These are phyloP conservation scores for Saturnispora besseyi DNA, from an alignment of 805 yeast genomes.

Conservation along the genomic window DNA sequence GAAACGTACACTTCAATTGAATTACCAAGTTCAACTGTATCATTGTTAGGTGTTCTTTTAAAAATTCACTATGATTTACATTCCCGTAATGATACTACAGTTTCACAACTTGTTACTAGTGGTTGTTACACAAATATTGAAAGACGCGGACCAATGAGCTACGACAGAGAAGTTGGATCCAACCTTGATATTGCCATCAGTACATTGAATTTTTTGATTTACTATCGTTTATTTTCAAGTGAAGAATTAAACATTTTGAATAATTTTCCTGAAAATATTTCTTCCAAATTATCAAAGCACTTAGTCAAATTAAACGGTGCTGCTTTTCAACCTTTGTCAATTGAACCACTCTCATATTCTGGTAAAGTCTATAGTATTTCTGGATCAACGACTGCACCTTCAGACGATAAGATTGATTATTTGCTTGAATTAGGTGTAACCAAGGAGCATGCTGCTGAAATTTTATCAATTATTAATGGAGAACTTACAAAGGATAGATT, in stretches of 20 bases:
- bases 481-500: constrained; percentile 12
- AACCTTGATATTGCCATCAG: constrained; percentile 33
- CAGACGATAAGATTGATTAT: constrained; percentile 28
- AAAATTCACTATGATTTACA: constrained; percentile 36
- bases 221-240: constrained; percentile 28
- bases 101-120: constrained; percentile 28
- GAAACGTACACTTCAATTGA: constrained; percentile 21
- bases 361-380: constrained; percentile 32
- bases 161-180: constrained; percentile 20
- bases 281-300: constrained; percentile 35
- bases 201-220: constrained; percentile 31
- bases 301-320: constrained; percentile 36
- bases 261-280: constrained; percentile 23
- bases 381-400: constrained; percentile 34
- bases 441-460: constrained; percentile 24
- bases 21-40: constrained; percentile 18
- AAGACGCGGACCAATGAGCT: constrained; percentile 29
- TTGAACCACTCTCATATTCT: constrained; percentile 27
- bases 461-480: constrained; percentile 18
- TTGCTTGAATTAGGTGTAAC: constrained; percentile 26
- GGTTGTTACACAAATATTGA: constrained; percentile 20
- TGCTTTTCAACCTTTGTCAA: constrained; percentile 31
- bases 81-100: constrained; percentile 10
- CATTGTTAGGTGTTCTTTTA: constrained; percentile 25
- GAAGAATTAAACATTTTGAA: constrained; percentile 19